These are phyloP conservation scores for Claviceps digitariae DNA, from an alignment of 2,329 filamentous ascomycete genomes.

Conservation along the genomic window DNA sequence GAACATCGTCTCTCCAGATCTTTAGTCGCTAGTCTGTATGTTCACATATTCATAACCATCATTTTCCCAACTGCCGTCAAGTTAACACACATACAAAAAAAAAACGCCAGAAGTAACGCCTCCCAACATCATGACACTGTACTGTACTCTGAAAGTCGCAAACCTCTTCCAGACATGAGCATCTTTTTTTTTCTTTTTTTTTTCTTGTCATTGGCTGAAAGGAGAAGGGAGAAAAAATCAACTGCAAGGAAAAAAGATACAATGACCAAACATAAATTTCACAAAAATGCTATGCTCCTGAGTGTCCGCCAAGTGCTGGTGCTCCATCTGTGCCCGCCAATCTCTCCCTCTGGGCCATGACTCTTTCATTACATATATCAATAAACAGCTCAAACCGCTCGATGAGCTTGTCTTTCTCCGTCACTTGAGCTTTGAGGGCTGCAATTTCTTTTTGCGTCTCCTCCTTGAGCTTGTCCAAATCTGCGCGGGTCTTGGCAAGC, in stretches of 20 bases:
- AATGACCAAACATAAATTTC: neutral
- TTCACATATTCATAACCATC: neutral
- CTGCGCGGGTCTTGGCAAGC: slow-evolving; percentile 43
- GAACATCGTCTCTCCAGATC: too few relatives aligned
- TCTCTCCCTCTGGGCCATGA: slow-evolving; percentile 48
- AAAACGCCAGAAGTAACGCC: neutral
- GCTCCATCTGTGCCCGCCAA: slow-evolving; percentile 23
- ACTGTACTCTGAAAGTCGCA: neutral
- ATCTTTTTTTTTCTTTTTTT: neutral
- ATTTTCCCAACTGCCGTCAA: neutral
- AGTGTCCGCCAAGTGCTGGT: slow-evolving; percentile 13
- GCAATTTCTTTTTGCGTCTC: slow-evolving; percentile 46
- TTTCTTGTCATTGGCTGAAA: neutral
- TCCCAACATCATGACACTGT: neutral
- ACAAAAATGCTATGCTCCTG: slow-evolving; percentile 10
- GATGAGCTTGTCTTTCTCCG: slow-evolving; percentile 49
- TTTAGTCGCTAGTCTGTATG: neutral
- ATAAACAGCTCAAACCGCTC: slow-evolving; percentile 56
- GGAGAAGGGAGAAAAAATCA: neutral
- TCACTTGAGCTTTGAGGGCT: slow-evolving; percentile 43
- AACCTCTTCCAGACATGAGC: neutral
- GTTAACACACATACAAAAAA: neutral
- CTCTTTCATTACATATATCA: slow-evolving; percentile 53
- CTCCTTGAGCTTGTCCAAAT: slow-evolving; percentile 39
- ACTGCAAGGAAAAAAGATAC: neutral